phyloP scores from a whole-genome alignment of 148 eudicot genomes.

The Arctostaphylos glauca region DNA sequence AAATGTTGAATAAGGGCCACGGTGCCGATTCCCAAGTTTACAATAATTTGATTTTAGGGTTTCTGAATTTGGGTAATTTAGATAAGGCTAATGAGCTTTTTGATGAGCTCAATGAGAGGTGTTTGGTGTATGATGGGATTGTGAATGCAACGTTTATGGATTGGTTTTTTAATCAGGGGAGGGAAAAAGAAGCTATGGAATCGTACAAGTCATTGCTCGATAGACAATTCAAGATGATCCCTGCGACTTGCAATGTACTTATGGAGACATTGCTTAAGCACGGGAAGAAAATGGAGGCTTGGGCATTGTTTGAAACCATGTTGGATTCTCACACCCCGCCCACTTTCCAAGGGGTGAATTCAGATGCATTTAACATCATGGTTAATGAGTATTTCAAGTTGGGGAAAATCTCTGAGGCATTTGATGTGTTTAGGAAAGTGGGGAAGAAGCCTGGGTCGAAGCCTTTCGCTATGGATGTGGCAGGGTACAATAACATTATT shows the following conservation, averaged over 20 bases:
- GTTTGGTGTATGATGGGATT: slow-evolving; percentile 50
- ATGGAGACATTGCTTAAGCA: slow-evolving; percentile 75
- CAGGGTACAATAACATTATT: slow-evolving; percentile 83
- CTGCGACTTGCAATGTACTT: slow-evolving; percentile 56
- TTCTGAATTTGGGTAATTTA: slow-evolving; percentile 47
- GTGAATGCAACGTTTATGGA: slow-evolving; percentile 76
- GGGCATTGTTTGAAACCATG: slow-evolving; percentile 71
- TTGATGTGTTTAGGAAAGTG: slow-evolving; percentile 80
- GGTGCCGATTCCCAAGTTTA: slow-evolving; percentile 61
- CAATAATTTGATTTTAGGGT: slow-evolving; percentile 66
- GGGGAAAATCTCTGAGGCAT: slow-evolving; percentile 63
- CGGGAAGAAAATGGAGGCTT: slow-evolving; percentile 77
- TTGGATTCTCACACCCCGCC: slow-evolving; percentile 70
- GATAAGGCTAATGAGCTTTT: slow-evolving; percentile 62
- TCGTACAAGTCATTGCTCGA: slow-evolving; percentile 42
- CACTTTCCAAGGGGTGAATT: slow-evolving; percentile 50
- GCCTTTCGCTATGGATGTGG: slow-evolving; percentile 67
- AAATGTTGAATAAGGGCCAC: slow-evolving; percentile 64
- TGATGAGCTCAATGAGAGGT: slow-evolving; percentile 79
- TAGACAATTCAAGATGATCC: slow-evolving; percentile 67
- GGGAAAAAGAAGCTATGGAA: slow-evolving; percentile 75
- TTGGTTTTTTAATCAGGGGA: slow-evolving; percentile 69
- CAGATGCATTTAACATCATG: slow-evolving; percentile 82
- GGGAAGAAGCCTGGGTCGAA: slow-evolving; percentile 74
- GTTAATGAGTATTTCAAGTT: slow-evolving; percentile 78